Evolutionary conservation across 331 rosid genomes (phyloP), one percentile per base, ranked within the genome.

Genomic region (Quercus tomentella): DNA sequence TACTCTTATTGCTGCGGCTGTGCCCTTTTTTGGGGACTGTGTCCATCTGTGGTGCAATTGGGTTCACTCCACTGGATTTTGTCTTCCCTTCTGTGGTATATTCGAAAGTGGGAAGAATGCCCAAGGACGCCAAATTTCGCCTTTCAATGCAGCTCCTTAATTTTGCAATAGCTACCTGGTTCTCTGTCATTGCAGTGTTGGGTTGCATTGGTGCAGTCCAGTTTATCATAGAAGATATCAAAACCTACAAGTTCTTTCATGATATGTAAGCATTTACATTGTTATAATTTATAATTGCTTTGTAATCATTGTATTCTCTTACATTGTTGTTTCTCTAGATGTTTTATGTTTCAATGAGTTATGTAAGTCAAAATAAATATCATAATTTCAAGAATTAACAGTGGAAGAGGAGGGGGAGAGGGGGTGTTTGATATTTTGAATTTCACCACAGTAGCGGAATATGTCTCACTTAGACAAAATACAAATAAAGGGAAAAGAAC

Each of bases 21-120:
- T 89, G 85, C 96, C 92, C 18, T 89, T 90, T 71, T 88, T 92
- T 56, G 94, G 93, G 58, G 91, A 90, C 26, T 82, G 92, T 92
- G 79, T 79, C 94, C 74, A 90, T 92, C 6, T 90, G 94, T 17
- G 93, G 93, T 61, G 94, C 94, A 67, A 73, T 90, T 10, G 97
- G 94, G 72, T 92, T 92, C 75, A 89, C 93, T 25, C 91, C 92
- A 22, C 86, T 90, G 56, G 93, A 92, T 63, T 89, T 90, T 80
- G 89, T 91, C 73, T 88, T 91, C 87, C 93, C 89, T 60, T 90
- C 92, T 57, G 75, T 91, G 58, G 96, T 93, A 77, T 91, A 86
- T 79, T 80, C 88, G 20, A 92, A 88, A 86, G 92, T 76, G 25
- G 84, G 89, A 74, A 84, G 75, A 51, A 54, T 41, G 56, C 74